Evolutionary conservation across 208 protist species (phyloP).

Genomic region (Acanthamoeba healyi): DNA sequence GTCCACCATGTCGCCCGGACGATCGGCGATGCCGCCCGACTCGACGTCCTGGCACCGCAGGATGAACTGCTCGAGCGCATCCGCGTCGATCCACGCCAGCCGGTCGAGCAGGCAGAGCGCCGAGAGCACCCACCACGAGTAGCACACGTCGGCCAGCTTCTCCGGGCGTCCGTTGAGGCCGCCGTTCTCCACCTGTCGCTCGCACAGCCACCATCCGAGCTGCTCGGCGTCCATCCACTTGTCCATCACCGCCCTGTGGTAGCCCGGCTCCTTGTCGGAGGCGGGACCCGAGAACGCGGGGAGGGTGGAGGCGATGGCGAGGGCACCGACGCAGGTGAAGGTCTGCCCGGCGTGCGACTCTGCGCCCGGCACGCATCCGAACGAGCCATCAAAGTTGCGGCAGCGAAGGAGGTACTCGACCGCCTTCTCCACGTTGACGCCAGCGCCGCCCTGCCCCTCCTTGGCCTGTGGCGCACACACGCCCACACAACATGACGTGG

Average conservation of each 20-base stretch:
- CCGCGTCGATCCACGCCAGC: slow-evolving; percentile 96
- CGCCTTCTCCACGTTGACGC: slow-evolving; percentile 93
- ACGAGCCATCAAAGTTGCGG: slow-evolving; percentile 99
- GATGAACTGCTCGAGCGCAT: slow-evolving; percentile 96
- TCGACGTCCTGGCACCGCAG: slow-evolving; percentile 96
- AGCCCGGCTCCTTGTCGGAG: background rate
- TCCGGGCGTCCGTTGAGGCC: slow-evolving; percentile 99
- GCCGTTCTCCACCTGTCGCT: slow-evolving; percentile 97
- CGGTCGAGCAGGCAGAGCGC: slow-evolving; percentile 95
- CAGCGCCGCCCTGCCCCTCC: slow-evolving; percentile 62
- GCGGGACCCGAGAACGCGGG: background rate
- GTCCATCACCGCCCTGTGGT: slow-evolving; percentile 86
- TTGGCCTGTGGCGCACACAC: slow-evolving; percentile 13
- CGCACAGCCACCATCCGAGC: slow-evolving; percentile 98
- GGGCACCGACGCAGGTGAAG: slow-evolving; percentile 97
- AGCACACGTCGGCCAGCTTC: slow-evolving; percentile 99
- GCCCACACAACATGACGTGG: too few relatives aligned
- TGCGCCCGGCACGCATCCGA: slow-evolving; percentile 95
- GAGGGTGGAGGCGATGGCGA: slow-evolving; percentile 94
- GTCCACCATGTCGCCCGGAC: slow-evolving; percentile 98
- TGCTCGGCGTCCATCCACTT: slow-evolving; percentile 94
- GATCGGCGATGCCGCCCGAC: slow-evolving; percentile 98
- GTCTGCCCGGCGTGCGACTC: slow-evolving; percentile 98
- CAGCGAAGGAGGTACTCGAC: slow-evolving; percentile 95
- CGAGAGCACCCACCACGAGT: slow-evolving; percentile 99